Evolutionary conservation across 208 protist species (phyloP).

Genomic region (Trypanosoma cruzi): DNA sequence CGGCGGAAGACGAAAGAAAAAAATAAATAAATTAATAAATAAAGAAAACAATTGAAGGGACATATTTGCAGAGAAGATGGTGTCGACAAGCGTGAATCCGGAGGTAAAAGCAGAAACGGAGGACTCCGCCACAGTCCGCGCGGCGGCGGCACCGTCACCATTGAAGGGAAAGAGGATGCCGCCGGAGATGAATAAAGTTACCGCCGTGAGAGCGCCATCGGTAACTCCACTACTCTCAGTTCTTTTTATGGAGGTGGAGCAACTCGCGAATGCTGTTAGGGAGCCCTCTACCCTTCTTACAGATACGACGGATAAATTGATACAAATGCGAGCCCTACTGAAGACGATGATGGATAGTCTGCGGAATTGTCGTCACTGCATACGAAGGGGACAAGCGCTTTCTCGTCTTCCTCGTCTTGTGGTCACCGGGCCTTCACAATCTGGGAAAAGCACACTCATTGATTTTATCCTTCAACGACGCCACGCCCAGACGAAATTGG

Average conservation of each 20-base stretch:
- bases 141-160: neutral
- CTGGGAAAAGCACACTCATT: constrained; percentile 18
- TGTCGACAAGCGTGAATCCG: neutral
- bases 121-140: neutral
- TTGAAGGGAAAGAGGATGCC: neutral
- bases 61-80: neutral
- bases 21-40: neutral
- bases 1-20: neutral
- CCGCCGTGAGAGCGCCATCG: neutral
- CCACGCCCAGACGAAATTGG: neutral
- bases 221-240: neutral
- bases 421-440: constrained; percentile 13
- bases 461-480: constrained; percentile 32
- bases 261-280: constrained; percentile 28
- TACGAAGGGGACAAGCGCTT: neutral
- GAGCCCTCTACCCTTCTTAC: constrained; percentile 34
- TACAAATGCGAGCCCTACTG: constrained; percentile 47
- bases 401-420: constrained; percentile 24
- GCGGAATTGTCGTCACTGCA: neutral
- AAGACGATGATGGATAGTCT: constrained; percentile 40
- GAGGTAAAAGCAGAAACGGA: neutral
- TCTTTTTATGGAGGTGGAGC: constrained; percentile 1
- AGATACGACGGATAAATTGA: constrained; percentile 54
- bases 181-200: neutral
- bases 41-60: neutral